Evolutionary conservation across 352 stramenopile species (phyloP).

Genomic region (Globisporangium heterothallicum): DNA sequence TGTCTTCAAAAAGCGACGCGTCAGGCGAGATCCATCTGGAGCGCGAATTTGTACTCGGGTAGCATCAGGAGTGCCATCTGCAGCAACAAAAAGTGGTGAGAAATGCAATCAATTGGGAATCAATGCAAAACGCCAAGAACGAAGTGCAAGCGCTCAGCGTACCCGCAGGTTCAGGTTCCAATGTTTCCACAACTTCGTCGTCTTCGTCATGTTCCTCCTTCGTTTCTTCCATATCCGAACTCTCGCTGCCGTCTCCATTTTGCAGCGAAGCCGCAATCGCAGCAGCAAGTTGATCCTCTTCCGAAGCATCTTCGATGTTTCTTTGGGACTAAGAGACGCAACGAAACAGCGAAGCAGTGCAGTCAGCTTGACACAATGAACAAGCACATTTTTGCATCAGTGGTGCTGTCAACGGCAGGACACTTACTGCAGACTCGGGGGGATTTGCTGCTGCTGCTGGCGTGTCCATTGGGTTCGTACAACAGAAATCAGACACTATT

Average conservation of each 20-base stretch:
- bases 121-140: no score
- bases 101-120: slow-evolving; percentile 4
- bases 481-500: slow-evolving; percentile 72
- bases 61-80: slow-evolving; percentile 43
- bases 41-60: slow-evolving; percentile 69
- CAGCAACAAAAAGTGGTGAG: not conserved
- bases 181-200: slow-evolving; percentile 26
- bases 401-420: not conserved
- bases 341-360: not conserved
- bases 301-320: slow-evolving; percentile 50
- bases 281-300: slow-evolving; percentile 74
- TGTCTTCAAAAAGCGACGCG: slow-evolving; percentile 67
- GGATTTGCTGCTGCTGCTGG: slow-evolving; percentile 6
- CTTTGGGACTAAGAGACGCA: not conserved
- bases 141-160: no score
- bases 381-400: not conserved
- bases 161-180: slow-evolving; percentile 59
- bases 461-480: slow-evolving; percentile 39
- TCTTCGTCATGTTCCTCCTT: slow-evolving; percentile 29
- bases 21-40: slow-evolving; percentile 57
- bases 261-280: slow-evolving; percentile 78
- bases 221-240: slow-evolving; percentile 21
- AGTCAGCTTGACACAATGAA: not conserved
- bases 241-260: slow-evolving; percentile 27
- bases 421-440: not conserved